Base-by-base conservation (phyloP, 2,329 filamentous ascomycete genomes). In the Boeremia lycopersici region DNA sequence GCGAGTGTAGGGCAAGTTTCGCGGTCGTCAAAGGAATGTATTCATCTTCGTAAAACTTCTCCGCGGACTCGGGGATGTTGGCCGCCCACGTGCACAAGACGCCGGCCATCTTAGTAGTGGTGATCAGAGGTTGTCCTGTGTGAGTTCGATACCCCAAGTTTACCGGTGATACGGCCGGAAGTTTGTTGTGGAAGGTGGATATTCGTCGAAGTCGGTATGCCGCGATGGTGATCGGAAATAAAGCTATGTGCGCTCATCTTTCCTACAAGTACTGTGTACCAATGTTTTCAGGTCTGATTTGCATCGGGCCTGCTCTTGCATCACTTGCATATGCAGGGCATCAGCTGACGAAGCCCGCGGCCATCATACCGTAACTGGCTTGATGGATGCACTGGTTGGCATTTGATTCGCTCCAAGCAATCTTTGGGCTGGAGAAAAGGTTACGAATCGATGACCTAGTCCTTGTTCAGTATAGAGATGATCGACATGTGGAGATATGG, bases 1-100 rank as follows among this genome's bases (percentile, higher is more conserved):
- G 35, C 3, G 54, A 39, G 12, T 63, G 56, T 31, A 44, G 17
- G 5, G 50, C 35, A 23, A 59, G 46, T 7, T 55, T 39, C 8
- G 38, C 26, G 13, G 40, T 26, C 51, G 49, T 53, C 12, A 12
- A 41, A 1, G 59, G 51, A 8, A 68, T 39, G n/a, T 49, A 63
- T 8, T 62, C 42, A 9, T 63, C 45, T 30, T 63, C 53, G 42
- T 63, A 67, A 59, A 56, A 64, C 13, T 54, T 43, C 10, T 51
- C 39, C 12, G 49, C 51, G 6, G 58, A 30, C 6, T 61, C 34
- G 5, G 61, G 48, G 12, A 67, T 23, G 10, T 57, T 61, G 15
- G 53, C 53, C 30, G 64, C 63, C 64, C 64, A 67, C 26, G 46
- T 38, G 38, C 57, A 64, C 8, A 61, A 12, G 15, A 67, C 38